These are phyloP conservation scores for Aureobasidium sp. DNA, from an alignment of 2,329 filamentous ascomycete species.

Conservation along the genomic window DNA sequence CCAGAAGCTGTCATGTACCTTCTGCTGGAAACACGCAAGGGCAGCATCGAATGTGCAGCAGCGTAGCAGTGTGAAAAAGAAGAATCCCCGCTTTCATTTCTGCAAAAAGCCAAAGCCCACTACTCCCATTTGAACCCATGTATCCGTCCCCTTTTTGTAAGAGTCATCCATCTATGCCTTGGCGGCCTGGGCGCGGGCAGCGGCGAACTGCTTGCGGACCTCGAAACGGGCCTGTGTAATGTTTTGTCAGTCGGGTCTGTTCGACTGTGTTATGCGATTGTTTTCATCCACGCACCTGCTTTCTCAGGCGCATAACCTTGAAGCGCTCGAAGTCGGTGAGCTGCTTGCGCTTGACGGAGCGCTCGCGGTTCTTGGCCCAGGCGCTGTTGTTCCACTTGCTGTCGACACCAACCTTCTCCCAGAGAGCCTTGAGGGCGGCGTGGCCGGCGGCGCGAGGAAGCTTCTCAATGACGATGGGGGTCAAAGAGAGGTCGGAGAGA, in stretches of 20 bases:
- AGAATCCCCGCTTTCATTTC: slow-evolving; percentile 15
- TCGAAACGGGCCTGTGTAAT: slow-evolving; percentile 69
- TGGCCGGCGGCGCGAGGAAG: slow-evolving; percentile 80
- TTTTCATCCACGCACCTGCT: slow-evolving; percentile 63
- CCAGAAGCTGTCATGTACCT: slow-evolving; percentile 7
- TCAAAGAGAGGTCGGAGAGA: slow-evolving; percentile 79
- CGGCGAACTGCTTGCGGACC: slow-evolving; percentile 91
- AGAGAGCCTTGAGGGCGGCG: slow-evolving; percentile 75
- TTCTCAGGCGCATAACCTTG: slow-evolving; percentile 99
- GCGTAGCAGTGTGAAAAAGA: slow-evolving; percentile 11
- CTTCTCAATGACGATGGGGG: slow-evolving; percentile 78
- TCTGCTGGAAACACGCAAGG: slow-evolving; percentile 10
- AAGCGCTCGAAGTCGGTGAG: slow-evolving; percentile 99
- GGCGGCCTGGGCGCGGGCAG: slow-evolving; percentile 71
- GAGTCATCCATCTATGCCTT: slow-evolving; percentile 42
- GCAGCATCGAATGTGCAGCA: slow-evolving; percentile 5
- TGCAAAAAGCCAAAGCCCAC: slow-evolving; percentile 15
- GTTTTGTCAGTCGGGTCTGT: slow-evolving; percentile 2
- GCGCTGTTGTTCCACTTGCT: slow-evolving; percentile 84
- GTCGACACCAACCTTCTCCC: slow-evolving; percentile 89
- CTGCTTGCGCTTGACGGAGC: slow-evolving; percentile 77
- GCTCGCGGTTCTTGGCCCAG: slow-evolving; percentile 90
- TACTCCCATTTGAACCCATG: slow-evolving; percentile 14
- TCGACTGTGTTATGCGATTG: neutral
- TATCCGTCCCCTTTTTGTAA: slow-evolving; percentile 8